Percentiles rank a stretch among this genome's conserved stretches.
Evolutionary conservation across 768 basidiomycete genomes (phyloP).

Genomic region (Boletus reticuloceps): DNA sequence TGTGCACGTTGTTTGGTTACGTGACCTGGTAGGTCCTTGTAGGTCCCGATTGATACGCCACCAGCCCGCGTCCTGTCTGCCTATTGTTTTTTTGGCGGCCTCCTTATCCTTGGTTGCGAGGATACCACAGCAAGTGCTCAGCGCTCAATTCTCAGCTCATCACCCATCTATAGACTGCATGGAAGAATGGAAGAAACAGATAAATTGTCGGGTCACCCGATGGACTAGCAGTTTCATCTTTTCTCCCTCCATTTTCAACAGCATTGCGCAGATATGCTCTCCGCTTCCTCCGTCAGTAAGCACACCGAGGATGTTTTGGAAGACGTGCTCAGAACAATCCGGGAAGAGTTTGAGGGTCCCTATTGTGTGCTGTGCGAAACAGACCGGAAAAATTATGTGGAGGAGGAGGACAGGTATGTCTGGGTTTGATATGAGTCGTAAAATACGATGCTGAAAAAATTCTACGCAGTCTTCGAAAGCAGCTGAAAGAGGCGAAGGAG

Average conservation of each 20-base stretch:
- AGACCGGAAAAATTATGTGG: background rate
- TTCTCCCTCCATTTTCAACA: background rate
- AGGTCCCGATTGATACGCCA: background rate
- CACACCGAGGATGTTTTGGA: background rate
- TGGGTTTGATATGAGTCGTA: background rate
- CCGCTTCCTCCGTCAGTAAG: background rate
- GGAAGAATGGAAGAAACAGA: background rate
- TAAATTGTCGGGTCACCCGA: conserved; percentile 8
- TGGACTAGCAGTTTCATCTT: too few species aligned
- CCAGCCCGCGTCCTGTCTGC: background rate
- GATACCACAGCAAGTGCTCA: conserved; percentile 5
- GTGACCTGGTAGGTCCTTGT: background rate
- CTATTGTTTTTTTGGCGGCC: conserved; percentile 9
- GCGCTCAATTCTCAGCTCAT: background rate
- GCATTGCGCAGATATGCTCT: conserved; percentile 1
- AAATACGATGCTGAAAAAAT: background rate
- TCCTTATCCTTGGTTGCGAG: conserved; percentile 16
- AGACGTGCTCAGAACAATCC: background rate
- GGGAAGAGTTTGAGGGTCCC: background rate
- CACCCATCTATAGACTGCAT: too few species aligned
- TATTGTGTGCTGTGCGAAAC: conserved; percentile 2
- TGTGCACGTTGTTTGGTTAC: too few species aligned
- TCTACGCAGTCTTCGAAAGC: conserved; percentile 7
- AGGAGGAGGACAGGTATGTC: conserved; percentile 7
- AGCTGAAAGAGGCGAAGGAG: background rate